These are phyloP conservation scores for Entrophospora sp. DNA, from an alignment of 192 early-diverging fungal genomes.

Conservation along the genomic window DNA sequence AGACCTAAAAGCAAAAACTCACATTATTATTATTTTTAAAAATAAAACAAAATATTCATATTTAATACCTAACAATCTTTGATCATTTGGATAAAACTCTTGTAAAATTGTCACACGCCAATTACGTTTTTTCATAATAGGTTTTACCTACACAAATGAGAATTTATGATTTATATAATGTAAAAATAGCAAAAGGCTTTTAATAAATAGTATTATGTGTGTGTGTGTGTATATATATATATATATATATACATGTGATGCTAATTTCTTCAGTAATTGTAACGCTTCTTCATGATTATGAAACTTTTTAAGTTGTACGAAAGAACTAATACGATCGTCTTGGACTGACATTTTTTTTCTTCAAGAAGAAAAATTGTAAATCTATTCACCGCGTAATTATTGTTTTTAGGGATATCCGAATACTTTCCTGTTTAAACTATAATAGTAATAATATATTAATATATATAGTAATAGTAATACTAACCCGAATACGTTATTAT, in stretches of 20 bases:
- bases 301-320: background rate
- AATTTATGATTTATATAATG: background rate
- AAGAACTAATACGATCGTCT: background rate
- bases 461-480: too few species aligned
- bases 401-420: too few species aligned
- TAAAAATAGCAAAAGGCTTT: too few species aligned
- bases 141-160: constrained; percentile 39
- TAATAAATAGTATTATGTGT: background rate
- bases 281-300: constrained; percentile 37
- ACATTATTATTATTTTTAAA: background rate
- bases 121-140: constrained; percentile 56
- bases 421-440: too few species aligned
- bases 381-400: too few species aligned
- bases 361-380: too few species aligned
- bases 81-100: constrained; percentile 54
- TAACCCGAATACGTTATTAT: too few species aligned
- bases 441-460: too few species aligned
- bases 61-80: constrained; percentile 28
- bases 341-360: background rate
- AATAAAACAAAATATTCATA: background rate
- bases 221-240: background rate
- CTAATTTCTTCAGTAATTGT: constrained; percentile 29
- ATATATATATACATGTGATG: constrained; percentile 26
- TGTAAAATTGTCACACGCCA: constrained; percentile 47
- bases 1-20: constrained; percentile 40